Conservation (phyloP, 495 filamentous ascomycete species). For the Aspergillus wentii region DNA sequence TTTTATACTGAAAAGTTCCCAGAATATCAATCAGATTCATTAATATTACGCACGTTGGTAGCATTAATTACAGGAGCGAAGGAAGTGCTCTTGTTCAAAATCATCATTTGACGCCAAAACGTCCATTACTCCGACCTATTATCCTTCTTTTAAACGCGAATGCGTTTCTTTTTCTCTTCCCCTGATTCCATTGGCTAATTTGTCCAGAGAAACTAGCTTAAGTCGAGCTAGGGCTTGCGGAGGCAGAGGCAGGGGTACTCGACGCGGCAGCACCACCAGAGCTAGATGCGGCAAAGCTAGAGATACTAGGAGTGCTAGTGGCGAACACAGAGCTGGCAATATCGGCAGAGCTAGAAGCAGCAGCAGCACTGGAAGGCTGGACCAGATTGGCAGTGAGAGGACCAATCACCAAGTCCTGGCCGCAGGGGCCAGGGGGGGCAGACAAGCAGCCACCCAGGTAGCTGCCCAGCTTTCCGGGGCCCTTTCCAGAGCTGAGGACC, state of each 20-base stretch:
- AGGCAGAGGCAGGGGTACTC: not conserved
- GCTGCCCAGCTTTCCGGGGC: constrained; percentile 22
- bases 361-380: constrained; percentile 5
- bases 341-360: constrained; percentile 2
- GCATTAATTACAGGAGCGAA: too few species aligned
- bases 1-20: too few species aligned
- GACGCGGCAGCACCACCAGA: not conserved
- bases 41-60: too few species aligned
- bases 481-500: constrained; percentile 15
- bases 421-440: constrained; percentile 18
- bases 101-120: too few species aligned
- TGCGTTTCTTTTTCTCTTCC: too few species aligned
- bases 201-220: not conserved
- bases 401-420: constrained; percentile 17
- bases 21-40: too few species aligned
- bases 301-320: not conserved
- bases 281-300: not conserved
- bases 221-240: not conserved
- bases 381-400: constrained; percentile 13
- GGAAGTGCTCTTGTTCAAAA: too few species aligned
- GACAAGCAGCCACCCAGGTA: constrained; percentile 23
- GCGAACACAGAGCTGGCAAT: not conserved
- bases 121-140: too few species aligned
- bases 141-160: too few species aligned
- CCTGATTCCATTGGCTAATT: too few species aligned